phyloP scores from a whole-genome alignment of 768 basidiomycete genomes.

The Chalciporus piperatus region DNA sequence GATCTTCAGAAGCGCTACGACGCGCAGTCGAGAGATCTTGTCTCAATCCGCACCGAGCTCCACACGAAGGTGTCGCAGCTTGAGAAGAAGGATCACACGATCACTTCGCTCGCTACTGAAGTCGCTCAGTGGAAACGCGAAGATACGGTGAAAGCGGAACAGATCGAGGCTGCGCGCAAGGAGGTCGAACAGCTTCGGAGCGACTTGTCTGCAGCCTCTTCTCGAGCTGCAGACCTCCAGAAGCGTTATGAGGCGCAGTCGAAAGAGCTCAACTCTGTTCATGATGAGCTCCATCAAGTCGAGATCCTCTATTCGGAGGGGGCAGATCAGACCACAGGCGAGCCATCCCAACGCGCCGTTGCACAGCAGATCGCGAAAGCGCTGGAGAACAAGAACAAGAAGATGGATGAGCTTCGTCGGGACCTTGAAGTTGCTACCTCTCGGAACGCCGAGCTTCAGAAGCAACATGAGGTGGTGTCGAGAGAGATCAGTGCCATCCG shows the following conservation, averaged over 20 bases:
- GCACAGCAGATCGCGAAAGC: not conserved
- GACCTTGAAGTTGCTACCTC: not conserved
- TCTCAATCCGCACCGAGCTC: not conserved
- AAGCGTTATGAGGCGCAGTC: not conserved
- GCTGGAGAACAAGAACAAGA: not conserved
- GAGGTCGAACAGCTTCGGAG: not conserved
- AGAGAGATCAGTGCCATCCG: not conserved
- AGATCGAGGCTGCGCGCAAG: not conserved
- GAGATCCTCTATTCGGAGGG: not conserved
- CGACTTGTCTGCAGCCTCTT: not conserved
- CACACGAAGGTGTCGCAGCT: not conserved
- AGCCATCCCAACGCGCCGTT: not conserved
- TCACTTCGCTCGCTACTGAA: not conserved
- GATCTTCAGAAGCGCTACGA: not conserved
- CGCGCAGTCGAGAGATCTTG: not conserved
- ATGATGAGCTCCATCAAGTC: not conserved
- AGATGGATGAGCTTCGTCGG: constrained; percentile 4
- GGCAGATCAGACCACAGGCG: not conserved
- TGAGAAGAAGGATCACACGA: constrained; percentile 1
- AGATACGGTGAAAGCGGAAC: not conserved
- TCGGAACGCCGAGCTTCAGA: constrained; percentile 4
- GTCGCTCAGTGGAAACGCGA: not conserved
- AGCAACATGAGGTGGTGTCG: not conserved
- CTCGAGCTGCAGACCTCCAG: not conserved
- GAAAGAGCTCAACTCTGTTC: not conserved